Evolutionary conservation across 2,329 filamentous ascomycete species (phyloP), one percentile per base, ranked within the genome.

Genomic region (Aspergillus sp.): DNA sequence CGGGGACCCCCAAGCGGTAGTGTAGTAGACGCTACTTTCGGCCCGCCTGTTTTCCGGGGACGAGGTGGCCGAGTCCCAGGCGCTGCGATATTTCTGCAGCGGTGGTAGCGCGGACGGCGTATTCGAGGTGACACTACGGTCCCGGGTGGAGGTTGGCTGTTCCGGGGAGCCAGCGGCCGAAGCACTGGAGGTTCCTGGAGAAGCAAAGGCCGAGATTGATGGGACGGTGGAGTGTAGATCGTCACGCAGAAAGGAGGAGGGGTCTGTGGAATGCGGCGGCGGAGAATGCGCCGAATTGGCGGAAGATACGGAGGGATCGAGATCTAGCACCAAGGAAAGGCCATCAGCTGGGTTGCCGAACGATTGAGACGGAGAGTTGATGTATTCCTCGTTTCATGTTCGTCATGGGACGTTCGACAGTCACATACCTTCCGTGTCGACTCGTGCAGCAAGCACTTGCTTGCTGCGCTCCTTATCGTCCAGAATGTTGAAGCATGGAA

Each of bases 1-100:
- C 19, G 92, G 92, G 49, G 91, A 96, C 51, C 92, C 92, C 91
- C 92, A 96, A 69, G 87, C 92, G 45, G 90, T 87, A 44, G 90
- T 94, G 65, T 83, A 83, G 66, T 82, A 83, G 44, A 77, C 69
- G 57, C 74, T 77, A 53, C 76, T 79, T 57, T 79, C 77, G 42
- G 74, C 73, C 59, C 69, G 67, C 44, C 65, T 69, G 57, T 73
- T 71, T 35, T 72, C 68, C 33, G 72, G 69, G 16, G 74, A 75
- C 32, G 72, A 67, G n/a, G 67, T 63, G 32, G 64, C 60, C 14
- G 71, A 72, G 46, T 73, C 72, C 55, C 61, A 67, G 40, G 62
- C 56, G 35, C 60, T 60, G 30, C 65, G 66, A 45, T 68, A 65
- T 52, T 61, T 67, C 24, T 67, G 61, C 14, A 73, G 59, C 42